These are phyloP conservation scores for Sporobolomyces roseus DNA, from an alignment of 768 basidiomycete genomes.

Conservation along the genomic window DNA sequence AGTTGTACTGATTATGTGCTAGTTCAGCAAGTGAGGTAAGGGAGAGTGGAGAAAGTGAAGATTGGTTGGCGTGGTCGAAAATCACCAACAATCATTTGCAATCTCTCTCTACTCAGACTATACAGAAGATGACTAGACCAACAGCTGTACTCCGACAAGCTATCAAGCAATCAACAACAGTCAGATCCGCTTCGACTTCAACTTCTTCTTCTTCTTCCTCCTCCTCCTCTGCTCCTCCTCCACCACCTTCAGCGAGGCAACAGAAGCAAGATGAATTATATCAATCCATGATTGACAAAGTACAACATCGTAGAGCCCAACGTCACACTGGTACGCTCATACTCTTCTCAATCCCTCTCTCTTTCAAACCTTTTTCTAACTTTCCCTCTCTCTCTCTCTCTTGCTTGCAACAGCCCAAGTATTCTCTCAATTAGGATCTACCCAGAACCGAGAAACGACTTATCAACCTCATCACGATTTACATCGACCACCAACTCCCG, in stretches of 20 bases:
- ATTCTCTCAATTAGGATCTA: conserved; percentile 63
- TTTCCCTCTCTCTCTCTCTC: background rate
- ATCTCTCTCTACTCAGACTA: background rate
- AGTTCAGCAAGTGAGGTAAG: too few relatives aligned
- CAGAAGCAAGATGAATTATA: conserved; percentile 15
- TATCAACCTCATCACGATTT: conserved; percentile 71
- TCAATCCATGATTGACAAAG: conserved; percentile 23
- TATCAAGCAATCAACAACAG: background rate
- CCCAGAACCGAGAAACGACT: conserved; percentile 62
- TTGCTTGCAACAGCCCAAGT: conserved; percentile 16
- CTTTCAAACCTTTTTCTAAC: background rate
- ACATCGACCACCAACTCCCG: conserved; percentile 59
- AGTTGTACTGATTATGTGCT: too few relatives aligned
- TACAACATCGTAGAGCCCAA: conserved; percentile 29
- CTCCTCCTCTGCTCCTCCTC: background rate
- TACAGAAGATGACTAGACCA: background rate
- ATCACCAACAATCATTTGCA: background rate
- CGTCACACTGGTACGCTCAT: conserved; percentile 15
- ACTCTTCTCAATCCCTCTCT: too few relatives aligned
- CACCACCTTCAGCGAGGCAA: background rate
- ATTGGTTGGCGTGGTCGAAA: background rate
- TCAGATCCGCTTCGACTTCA: background rate
- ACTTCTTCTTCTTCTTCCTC: conserved; percentile 6
- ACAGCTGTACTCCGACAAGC: background rate
- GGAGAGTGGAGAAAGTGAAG: too few relatives aligned